Evolutionary conservation across 139 green algal species (phyloP).

Genomic region (Closterium sp.): DNA sequence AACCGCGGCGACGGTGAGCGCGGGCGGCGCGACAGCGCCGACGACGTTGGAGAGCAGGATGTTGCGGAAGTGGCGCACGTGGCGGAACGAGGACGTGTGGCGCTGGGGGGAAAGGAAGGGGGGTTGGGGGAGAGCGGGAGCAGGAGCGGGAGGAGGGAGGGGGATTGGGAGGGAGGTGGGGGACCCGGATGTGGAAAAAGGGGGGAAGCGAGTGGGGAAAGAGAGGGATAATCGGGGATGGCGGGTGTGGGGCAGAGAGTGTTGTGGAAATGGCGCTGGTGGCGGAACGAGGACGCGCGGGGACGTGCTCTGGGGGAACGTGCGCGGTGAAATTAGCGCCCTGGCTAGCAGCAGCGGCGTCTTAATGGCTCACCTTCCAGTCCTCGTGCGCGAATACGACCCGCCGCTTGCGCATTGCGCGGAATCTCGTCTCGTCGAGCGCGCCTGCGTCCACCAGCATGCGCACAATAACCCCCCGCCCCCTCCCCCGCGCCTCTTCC

Average conservation of each 20-base stretch:
- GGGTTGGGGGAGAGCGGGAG: neutral
- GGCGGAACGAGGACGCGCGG: too few relatives aligned
- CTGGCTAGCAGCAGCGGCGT: neutral
- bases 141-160: neutral
- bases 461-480: neutral
- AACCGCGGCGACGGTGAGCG: neutral
- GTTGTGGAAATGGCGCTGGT: neutral
- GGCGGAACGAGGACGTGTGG: slow-evolving; percentile 12
- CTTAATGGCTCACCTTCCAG: slow-evolving; percentile 16
- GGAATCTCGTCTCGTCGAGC: slow-evolving; percentile 12
- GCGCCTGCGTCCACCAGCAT: neutral
- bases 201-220: too few relatives aligned
- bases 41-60: slow-evolving; percentile 27
- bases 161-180: neutral
- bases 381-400: slow-evolving; percentile 34
- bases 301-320: too few relatives aligned
- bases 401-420: slow-evolving; percentile 36
- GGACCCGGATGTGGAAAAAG: neutral
- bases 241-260: neutral
- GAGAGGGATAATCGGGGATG: too few relatives aligned
- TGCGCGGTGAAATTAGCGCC: neutral
- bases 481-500: neutral
- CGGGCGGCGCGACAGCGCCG: neutral
- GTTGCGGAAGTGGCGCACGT: slow-evolving; percentile 31
- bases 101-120: neutral